Evolutionary conservation across 768 basidiomycete genomes (phyloP), one percentile per base, ranked within the genome.

Genomic region (Amanita thiersii): DNA sequence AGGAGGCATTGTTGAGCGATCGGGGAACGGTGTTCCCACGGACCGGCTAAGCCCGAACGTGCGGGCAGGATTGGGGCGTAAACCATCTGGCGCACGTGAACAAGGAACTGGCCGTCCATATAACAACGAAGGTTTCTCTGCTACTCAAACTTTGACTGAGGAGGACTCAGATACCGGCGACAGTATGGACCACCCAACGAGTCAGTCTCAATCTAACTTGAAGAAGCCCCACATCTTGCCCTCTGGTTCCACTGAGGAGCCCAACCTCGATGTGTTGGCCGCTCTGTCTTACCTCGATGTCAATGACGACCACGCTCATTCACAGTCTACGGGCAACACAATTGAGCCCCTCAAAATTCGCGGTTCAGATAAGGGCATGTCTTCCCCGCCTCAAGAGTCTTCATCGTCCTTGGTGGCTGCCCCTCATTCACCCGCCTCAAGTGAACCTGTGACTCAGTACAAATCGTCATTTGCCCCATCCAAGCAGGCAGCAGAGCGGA

Each of bases 401-500:
- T 43, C 39, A 29, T 21, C 42, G 12, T 24, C 43, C 5, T 35
- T 37, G 19, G 20, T 31, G 38, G 14, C 47, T n/a, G 41, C 52
- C 23, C 51, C 55, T 9, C 47, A 53, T 20, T 51, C 49, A 29
- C 57, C 57, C 40, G 57, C 39, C 40, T 33, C 42, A 4, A 36
- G n/a, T 28, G 26, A 36, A 25, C 37, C 46, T 19, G 25, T 33
- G 39, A 40, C 61, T 1, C 73, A 76, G 40, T 85, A 73, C 63
- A 79, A 78, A 40, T 93, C 91, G 0, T 91, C 93, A 3, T 97
- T 97, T 56, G 86, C 90, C 0, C 82, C 82, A 1, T 87, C 85
- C 12, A 85, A 76, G 53, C 78, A 82, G 48, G 90, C 90, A 28
- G 77, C 79, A 15, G 83, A 97, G 55, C 74, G 94, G 40, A 84